phyloP scores from a whole-genome alignment of 2,329 filamentous ascomycete genomes.

The Claviceps citrina region DNA sequence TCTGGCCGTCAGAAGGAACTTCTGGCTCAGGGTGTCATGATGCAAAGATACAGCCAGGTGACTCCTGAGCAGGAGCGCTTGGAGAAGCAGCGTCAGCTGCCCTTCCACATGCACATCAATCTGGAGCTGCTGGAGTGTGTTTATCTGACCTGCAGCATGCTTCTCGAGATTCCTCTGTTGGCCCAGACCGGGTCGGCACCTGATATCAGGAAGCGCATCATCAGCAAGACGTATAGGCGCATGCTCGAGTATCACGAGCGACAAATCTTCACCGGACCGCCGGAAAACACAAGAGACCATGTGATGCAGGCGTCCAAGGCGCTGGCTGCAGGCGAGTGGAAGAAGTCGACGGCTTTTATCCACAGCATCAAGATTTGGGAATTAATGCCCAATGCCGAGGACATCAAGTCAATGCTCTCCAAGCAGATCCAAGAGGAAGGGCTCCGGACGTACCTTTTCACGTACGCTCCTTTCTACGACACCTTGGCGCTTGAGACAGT shows the following conservation, averaged over 20 bases:
- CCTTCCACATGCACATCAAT: constrained; percentile 99
- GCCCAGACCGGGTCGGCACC: constrained; percentile 94
- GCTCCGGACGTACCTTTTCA: constrained; percentile 95
- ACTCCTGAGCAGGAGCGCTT: constrained; percentile 95
- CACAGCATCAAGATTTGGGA: constrained; percentile 99
- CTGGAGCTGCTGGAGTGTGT: constrained; percentile 95
- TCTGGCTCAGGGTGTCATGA: constrained; percentile 92
- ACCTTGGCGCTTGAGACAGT: constrained; percentile 78
- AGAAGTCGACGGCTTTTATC: constrained; percentile 85
- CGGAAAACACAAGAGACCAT: constrained; percentile 96
- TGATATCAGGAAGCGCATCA: constrained; percentile 91
- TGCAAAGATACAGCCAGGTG: constrained; percentile 91
- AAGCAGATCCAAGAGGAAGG: constrained; percentile 98
- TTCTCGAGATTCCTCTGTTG: constrained; percentile 91
- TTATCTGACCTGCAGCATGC: constrained; percentile 97
- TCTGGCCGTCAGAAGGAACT: constrained; percentile 96
- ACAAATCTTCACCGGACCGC: constrained; percentile 95
- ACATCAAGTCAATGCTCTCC: constrained; percentile 93
- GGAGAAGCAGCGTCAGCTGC: constrained; percentile 91
- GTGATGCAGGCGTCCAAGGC: constrained; percentile 99
- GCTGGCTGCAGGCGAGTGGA: constrained; percentile 93
- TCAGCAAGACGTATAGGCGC: constrained; percentile 97
- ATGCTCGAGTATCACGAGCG: constrained; percentile 99
- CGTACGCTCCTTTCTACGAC: constrained; percentile 98
- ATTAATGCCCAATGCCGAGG: constrained; percentile 78